These are phyloP conservation scores for Starmera dryadoides DNA, from an alignment of 805 yeast genomes.

Conservation along the genomic window DNA sequence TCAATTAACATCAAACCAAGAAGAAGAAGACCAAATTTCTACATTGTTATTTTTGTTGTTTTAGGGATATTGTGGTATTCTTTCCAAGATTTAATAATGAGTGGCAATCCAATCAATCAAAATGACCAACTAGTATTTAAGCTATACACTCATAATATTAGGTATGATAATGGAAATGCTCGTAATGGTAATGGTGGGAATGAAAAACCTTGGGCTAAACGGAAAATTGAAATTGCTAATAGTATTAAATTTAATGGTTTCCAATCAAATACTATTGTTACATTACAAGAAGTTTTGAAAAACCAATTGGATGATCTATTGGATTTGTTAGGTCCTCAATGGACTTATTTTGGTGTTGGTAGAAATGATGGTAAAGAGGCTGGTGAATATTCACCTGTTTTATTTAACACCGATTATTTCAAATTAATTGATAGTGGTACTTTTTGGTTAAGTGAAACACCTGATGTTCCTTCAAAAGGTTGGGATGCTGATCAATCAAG, in stretches of 20 bases:
- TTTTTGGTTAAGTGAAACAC: slow-evolving; percentile 49
- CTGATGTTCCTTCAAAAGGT: slow-evolving; percentile 42
- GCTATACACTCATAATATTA: slow-evolving; percentile 36
- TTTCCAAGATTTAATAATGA: too few relatives aligned
- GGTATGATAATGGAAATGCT: slow-evolving; percentile 31
- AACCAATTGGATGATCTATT: slow-evolving; percentile 40
- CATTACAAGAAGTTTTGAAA: slow-evolving; percentile 41
- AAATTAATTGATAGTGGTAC: slow-evolving; percentile 32
- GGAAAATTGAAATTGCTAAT: slow-evolving; percentile 30
- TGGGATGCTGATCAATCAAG: slow-evolving; percentile 42
- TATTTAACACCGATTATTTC: slow-evolving; percentile 32
- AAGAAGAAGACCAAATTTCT: too few relatives aligned
- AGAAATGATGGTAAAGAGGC: slow-evolving; percentile 41
- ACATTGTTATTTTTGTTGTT: too few relatives aligned
- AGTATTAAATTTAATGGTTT: slow-evolving; percentile 34
- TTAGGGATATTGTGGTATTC: too few relatives aligned
- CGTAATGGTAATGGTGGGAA: too few relatives aligned
- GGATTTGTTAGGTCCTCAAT: slow-evolving; percentile 23
- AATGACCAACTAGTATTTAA: slow-evolving; percentile 4
- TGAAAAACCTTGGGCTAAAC: slow-evolving; percentile 38
- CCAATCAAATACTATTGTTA: slow-evolving; percentile 29
- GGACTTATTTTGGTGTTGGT: slow-evolving; percentile 43
- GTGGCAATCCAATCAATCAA: too few relatives aligned
- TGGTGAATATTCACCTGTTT: slow-evolving; percentile 47
- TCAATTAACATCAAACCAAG: too few relatives aligned